A percentile compares a stretch with the other conserved stretches of the same genome.
These are phyloP conservation scores for Ophiostoma fasciatum DNA, from an alignment of 2,329 filamentous ascomycete genomes.

Conservation along the genomic window DNA sequence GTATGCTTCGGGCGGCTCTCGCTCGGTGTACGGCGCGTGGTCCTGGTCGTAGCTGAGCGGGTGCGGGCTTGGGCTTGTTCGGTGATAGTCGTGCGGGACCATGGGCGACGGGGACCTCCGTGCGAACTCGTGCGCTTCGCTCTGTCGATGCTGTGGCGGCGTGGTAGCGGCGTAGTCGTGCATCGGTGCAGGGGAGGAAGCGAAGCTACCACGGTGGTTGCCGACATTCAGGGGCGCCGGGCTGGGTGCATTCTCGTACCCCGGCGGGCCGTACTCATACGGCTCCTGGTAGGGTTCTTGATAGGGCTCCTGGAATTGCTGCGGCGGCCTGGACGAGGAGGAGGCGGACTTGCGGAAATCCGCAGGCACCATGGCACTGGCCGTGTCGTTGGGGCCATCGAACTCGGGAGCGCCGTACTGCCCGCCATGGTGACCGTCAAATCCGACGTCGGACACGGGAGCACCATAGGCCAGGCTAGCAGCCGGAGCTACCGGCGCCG, in stretches of 20 bases:
- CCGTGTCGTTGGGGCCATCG: constrained; percentile 47
- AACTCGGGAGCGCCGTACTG: constrained; percentile 40
- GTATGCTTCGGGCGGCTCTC: constrained; percentile 22
- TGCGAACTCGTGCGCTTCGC: constrained; percentile 2
- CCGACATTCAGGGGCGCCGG: constrained; percentile 32
- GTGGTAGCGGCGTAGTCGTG: constrained; percentile 15
- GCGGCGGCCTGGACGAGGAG: constrained; percentile 12
- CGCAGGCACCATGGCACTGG: constrained; percentile 15
- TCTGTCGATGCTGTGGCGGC: constrained; percentile 1
- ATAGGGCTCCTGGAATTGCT: not conserved
- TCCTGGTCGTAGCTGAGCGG: too few relatives aligned
- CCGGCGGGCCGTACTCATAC: constrained; percentile 16
- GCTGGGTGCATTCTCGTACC: constrained; percentile 24
- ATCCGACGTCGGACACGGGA: too few relatives aligned
- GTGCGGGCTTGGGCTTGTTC: constrained; percentile 3
- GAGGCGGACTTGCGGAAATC: constrained; percentile 16
- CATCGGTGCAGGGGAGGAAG: constrained; percentile 12
- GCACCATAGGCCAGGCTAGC: too few relatives aligned
- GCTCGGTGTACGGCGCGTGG: constrained; percentile 3
- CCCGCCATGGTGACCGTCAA: too few relatives aligned
- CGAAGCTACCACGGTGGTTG: constrained; percentile 18
- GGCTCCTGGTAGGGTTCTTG: constrained; percentile 1
- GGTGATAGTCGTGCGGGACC: not conserved
- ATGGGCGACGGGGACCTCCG: constrained; percentile 8
- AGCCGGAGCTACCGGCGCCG: too few relatives aligned